Evolutionary conservation across 2,329 filamentous ascomycete genomes (phyloP), one percentile per base, ranked within the genome.

Genomic region (Phaeophleospora eucalypticola): DNA sequence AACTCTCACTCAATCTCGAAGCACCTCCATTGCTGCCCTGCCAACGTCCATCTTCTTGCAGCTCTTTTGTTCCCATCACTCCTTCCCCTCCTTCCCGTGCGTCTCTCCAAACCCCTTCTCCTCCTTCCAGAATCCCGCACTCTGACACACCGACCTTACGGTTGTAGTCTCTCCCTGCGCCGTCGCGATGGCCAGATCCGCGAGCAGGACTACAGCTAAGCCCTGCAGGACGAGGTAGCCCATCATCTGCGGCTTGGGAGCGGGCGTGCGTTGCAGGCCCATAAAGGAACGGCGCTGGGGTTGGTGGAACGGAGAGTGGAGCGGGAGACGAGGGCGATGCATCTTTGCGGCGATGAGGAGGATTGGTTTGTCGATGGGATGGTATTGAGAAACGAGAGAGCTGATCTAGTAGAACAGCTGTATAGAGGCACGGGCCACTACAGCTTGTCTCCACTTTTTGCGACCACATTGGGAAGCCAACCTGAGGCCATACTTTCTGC

Each of bases 141-240:
- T 54, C 41, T 64, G 60, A n/a, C 52, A 56, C 3, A 63, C 48
- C 10, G 50, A 46, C 36, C 59, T 46, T 14, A 58, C 35, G 1
- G 58, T 58, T 6, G 62, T 62, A 4, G 46, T 37, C 20, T 60
- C 51, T 14, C 51, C 47, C 6, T 43, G 45, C 16, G 54, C 24
- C 2, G 49, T 54, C 3, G 62, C 60, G 36, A 63, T 48, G 14
- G 53, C 59, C 3, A 58, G 32, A 29, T 65, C 60, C 8, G 52
- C 59, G 7, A 63, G 37, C 32, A 67, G 53, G 15, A 67, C 65
- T 4, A 67, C 50, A 2, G 49, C 58, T 14, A 67, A 52, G 10
- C 65, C 64, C 53, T 66, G 63, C 1, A 57, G 42, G 15, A 66
- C 65, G 9, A 67, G 56, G 32, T 56, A 60, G n/a, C 56, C 63